Base-by-base conservation (phyloP, 2,329 filamentous ascomycete genomes). In the Raffaelea arxii region DNA sequence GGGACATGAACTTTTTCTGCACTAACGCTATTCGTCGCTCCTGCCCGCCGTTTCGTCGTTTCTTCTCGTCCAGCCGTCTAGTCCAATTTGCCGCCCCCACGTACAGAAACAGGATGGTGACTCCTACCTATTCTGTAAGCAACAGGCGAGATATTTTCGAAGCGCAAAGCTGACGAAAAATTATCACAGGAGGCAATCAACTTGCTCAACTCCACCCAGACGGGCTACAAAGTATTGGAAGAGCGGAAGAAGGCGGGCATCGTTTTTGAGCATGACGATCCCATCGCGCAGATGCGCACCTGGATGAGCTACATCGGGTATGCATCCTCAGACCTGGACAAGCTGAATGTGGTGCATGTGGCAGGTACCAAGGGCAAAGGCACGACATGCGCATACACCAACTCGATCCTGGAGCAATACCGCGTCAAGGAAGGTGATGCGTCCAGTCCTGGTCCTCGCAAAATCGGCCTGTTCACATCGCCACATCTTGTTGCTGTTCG, bases 161-260 rank as follows among this genome's bases (percentile, higher is more conserved):
- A n/a, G n/a, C n/a, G n/a, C n/a, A n/a, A n/a, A n/a, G n/a, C n/a
- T n/a, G n/a, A n/a, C n/a, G n/a, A n/a, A n/a, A n/a, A n/a, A n/a
- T n/a, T n/a, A n/a, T n/a, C n/a, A n/a, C 54, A 94, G 88, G 88
- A 92, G 62, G 92, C 91, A 41, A 81, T 97, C 52, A 72, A 80
- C 55, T 80, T 85, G 35, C 77, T 97, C 59, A 97, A 97, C 65
- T 84, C 86, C 39, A 79, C 97, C 43, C 92, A 98, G 64, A 88
- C 86, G 37, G 94, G 94, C 44, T 91, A 84, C 60, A 78, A 84
- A 42, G 76, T 88, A 44, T 77, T 96, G 18, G 81, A 94, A 60
- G 80, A 83, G 43, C 81, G 92, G 44, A 76, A 80, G 46, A 86
- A 86, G 61, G 84, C 83, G 18, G 85, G 87, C 19, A 69, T 80